Conservation (phyloP, 1,139 yeast species). For the Magnusiomyces fungicola region DNA sequence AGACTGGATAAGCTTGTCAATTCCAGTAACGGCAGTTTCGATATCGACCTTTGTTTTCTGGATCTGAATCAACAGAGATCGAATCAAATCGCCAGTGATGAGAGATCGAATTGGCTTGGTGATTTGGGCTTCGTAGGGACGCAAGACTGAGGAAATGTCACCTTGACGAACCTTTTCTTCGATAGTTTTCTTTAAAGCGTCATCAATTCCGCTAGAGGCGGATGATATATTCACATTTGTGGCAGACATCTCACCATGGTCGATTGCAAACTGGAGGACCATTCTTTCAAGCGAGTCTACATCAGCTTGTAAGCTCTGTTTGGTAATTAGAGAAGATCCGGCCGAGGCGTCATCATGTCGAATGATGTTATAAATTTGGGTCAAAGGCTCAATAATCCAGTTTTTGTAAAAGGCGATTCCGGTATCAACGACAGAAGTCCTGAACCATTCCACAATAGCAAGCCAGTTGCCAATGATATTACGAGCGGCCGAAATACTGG, state of each 20-base stretch:
- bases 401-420: constrained; percentile 59
- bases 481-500: constrained; percentile 28
- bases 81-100: constrained; percentile 60
- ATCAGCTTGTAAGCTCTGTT: constrained; percentile 72
- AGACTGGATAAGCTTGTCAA: constrained; percentile 78
- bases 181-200: constrained; percentile 21
- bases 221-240: constrained; percentile 12
- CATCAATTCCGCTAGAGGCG: constrained; percentile 24
- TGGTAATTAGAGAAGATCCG: constrained; percentile 68
- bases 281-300: constrained; percentile 75
- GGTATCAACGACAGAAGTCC: constrained; percentile 55
- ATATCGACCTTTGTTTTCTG: constrained; percentile 97
- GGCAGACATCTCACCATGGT: constrained; percentile 30
- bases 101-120: constrained; percentile 58
- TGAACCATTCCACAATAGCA: constrained; percentile 49
- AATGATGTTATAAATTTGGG: constrained; percentile 66
- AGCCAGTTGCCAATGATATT: constrained; percentile 45
- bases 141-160: constrained; percentile 71
- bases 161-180: constrained; percentile 46
- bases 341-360: constrained; percentile 64
- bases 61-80: constrained; percentile 76
- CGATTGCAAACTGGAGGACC: constrained; percentile 64
- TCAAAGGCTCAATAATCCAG: constrained; percentile 78
- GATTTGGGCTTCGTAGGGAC: constrained; percentile 70
- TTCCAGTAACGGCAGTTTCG: constrained; percentile 80